Evolutionary conservation across 2,329 filamentous ascomycete genomes (phyloP).

Genomic region (Aspergillus neotritici): DNA sequence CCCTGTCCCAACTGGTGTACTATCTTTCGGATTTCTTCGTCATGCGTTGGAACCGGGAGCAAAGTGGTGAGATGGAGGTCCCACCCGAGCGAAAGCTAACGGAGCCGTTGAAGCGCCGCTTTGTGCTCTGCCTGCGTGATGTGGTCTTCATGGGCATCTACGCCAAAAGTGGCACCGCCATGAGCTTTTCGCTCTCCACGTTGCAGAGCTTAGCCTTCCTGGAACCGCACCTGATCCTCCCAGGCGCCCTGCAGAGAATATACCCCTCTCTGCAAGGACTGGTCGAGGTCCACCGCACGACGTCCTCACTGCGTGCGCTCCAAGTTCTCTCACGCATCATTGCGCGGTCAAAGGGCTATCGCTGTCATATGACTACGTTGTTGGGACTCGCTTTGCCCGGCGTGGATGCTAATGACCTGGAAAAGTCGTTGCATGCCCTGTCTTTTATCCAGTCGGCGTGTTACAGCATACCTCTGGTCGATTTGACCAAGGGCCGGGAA

Average conservation of each 20-base stretch:
- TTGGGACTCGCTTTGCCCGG: slow-evolving; percentile 89
- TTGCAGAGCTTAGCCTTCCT: slow-evolving; percentile 84
- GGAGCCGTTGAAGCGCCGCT: slow-evolving; percentile 74
- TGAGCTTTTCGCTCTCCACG: slow-evolving; percentile 85
- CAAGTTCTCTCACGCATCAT: slow-evolving; percentile 90
- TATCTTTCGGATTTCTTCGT: slow-evolving; percentile 95
- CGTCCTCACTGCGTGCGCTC: slow-evolving; percentile 83
- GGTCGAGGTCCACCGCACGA: slow-evolving; percentile 94
- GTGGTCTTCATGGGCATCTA: slow-evolving; percentile 98
- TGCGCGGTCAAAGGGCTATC: slow-evolving; percentile 88
- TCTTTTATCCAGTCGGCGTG: slow-evolving; percentile 94
- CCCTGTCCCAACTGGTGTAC: slow-evolving; percentile 82
- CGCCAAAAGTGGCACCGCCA: slow-evolving; percentile 85
- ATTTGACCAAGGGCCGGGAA: slow-evolving; percentile 64
- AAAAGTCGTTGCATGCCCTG: slow-evolving; percentile 90
- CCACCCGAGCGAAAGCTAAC: slow-evolving; percentile 74
- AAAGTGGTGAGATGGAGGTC: slow-evolving; percentile 83
- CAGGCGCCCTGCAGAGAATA: slow-evolving; percentile 88
- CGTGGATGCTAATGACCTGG: slow-evolving; percentile 94
- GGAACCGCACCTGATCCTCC: slow-evolving; percentile 85
- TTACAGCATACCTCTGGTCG: slow-evolving; percentile 89
- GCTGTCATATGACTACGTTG: slow-evolving; percentile 90
- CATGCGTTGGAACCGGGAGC: slow-evolving; percentile 93
- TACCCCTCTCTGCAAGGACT: slow-evolving; percentile 95
- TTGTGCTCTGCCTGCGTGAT: slow-evolving; percentile 82